Evolutionary conservation across 2,329 filamentous ascomycete species (phyloP), one percentile per base, ranked within the genome.

Genomic region (Epichloe bromicola): DNA sequence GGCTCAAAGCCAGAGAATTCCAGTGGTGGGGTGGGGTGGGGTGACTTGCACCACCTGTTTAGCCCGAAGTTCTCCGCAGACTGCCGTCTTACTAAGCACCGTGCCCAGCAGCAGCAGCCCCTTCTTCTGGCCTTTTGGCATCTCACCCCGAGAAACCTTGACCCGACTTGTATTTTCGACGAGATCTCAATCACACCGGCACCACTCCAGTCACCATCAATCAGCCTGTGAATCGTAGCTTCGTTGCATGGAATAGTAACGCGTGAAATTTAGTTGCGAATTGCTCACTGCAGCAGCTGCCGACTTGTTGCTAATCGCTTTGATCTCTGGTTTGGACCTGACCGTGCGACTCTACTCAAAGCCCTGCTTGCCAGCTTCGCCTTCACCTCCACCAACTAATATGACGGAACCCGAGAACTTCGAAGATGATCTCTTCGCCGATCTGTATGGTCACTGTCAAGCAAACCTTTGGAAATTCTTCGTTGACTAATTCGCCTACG

Each of bases 341-440:
- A 15, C 34, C 5, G 15, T 42, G 38, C 34, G 46, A 23, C 43
- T 48, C 46, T 50, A 17, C 39, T 26, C 39, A 3, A 37, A 17
- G n/a, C 38, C 23, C 23, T 34, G 38, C 20, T n/a, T 36, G 30
- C 38, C n/a, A 48, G 38, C 26, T 17, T 33, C 26, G 26, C 46
- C n/a, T 11, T 20, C 15, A 33, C 14, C 37, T 20, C 15, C n/a
- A n/a, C 12, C 33, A 26, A 15, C 34, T 14, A 30, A 56, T 60
- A 93, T 91, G 87, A 81, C 86, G 46, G 88, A 93, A 62, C 74
- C 78, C 49, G 86, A 90, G 63, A 86, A 87, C 59, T 83, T 88
- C 59, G 89, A 95, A 60, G 90, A 95, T 63, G 89, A 95, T 76
- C 86, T 95, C 70, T 95, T 95, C 69, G 89, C 89, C 61, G 90